A percentile compares a stretch with the other conserved stretches of the same genome.
phyloP scores from a whole-genome alignment of 345 rosid genomes.

The Salix purpurea region DNA sequence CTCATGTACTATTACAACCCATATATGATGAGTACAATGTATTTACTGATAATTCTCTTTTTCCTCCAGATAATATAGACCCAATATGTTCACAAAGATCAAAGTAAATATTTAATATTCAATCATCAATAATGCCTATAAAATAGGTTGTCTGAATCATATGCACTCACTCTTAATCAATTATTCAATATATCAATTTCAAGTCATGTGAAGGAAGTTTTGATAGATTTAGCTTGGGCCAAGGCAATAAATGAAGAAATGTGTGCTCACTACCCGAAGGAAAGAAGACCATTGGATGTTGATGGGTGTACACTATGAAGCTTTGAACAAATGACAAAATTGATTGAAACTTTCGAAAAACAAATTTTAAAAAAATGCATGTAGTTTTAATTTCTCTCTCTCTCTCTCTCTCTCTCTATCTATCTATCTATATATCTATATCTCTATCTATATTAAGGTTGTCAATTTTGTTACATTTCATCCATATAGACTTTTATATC shows the following conservation, averaged over 20 bases:
- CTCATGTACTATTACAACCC: no score
- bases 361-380: no score
- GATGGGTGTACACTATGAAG: not conserved
- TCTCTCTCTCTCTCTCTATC: rapidly evolving
- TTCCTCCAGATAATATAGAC: no score
- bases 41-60: no score
- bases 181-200: not conserved
- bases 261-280: no score
- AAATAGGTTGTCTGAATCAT: not conserved
- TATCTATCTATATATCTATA: no score
- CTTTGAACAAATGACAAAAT: not conserved
- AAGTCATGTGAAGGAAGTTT: not conserved
- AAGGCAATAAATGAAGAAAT: not conserved
- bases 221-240: not conserved
- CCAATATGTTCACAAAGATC: not conserved
- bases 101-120: not conserved
- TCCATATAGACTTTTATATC: no score
- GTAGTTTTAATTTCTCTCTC: no score
- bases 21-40: no score
- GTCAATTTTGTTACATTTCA: no score
- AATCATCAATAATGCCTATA: not conserved
- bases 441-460: no score
- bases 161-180: not conserved
- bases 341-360: no score
- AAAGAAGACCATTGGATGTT: not conserved